phyloP scores from a whole-genome alignment of 108 stramenopile species.

The Skeletonema grethae region DNA sequence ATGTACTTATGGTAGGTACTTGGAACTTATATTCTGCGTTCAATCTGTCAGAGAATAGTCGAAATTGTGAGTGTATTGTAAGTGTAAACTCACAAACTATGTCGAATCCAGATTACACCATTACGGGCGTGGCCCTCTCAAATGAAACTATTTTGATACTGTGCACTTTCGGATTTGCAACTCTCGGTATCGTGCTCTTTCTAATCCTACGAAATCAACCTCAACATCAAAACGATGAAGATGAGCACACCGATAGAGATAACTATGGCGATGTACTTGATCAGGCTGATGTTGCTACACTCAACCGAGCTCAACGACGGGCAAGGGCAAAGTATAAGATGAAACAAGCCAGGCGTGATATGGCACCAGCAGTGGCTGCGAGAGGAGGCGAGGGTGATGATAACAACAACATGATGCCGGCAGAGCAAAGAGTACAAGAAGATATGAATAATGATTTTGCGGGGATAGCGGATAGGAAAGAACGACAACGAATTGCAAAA shows the following conservation, averaged over 20 bases:
- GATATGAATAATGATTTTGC: conserved; percentile 8
- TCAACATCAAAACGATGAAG: background rate
- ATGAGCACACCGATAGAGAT: background rate
- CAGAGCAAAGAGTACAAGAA: conserved; percentile 9
- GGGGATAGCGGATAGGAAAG: conserved; percentile 45
- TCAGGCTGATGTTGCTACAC: conserved; percentile 57
- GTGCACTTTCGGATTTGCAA: conserved; percentile 31
- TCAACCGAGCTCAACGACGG: conserved; percentile 70
- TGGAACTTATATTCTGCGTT: no score
- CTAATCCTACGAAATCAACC: conserved; percentile 17
- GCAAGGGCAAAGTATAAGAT: conserved; percentile 64
- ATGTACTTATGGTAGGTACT: no score
- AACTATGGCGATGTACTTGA: conserved; percentile 56
- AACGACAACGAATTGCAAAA: conserved; percentile 73
- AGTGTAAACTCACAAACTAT: no score
- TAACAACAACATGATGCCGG: conserved; percentile 17
- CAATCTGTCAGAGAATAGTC: no score
- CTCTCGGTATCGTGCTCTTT: conserved; percentile 21
- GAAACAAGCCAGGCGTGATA: conserved; percentile 59
- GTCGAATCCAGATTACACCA: conserved; percentile 5
- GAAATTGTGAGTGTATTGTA: no score
- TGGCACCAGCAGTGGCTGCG: background rate
- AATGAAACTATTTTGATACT: conserved; percentile 25
- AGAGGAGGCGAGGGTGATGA: conserved; percentile 24
- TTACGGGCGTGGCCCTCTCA: conserved; percentile 25